Conservation (phyloP, 768 basidiomycete genomes). For the Nidula microcarpa region DNA sequence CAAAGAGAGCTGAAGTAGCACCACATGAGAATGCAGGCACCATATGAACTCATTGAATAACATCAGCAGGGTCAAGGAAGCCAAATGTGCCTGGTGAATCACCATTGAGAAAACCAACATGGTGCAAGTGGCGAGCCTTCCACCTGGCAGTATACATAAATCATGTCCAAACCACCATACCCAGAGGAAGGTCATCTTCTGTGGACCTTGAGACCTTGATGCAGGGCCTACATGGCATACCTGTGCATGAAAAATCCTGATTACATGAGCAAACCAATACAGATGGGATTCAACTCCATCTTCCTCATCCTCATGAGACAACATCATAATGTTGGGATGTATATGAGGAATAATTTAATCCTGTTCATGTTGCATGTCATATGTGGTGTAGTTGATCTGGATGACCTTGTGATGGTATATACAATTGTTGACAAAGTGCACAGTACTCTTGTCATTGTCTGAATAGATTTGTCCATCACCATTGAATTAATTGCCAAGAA, state of each 20-base stretch:
- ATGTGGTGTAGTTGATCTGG: slow-evolving; percentile 21
- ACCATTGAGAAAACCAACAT: slow-evolving; percentile 28
- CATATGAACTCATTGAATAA: slow-evolving; percentile 37
- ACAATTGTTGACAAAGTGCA: slow-evolving; percentile 11
- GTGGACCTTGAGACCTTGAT: neutral
- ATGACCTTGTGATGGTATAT: slow-evolving; percentile 12
- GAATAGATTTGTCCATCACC: slow-evolving; percentile 14
- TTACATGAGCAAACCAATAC: slow-evolving; percentile 21
- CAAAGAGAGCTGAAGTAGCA: slow-evolving; percentile 7
- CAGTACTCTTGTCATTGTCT: slow-evolving; percentile 12
- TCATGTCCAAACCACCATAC: slow-evolving; percentile 14
- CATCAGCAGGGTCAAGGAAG: slow-evolving; percentile 38
- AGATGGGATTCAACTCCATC: neutral
- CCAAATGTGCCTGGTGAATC: slow-evolving; percentile 30
- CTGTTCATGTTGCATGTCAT: slow-evolving; percentile 32
- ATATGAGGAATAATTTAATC: slow-evolving; percentile 34
- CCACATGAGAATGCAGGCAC: slow-evolving; percentile 32
- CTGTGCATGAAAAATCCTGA: slow-evolving; percentile 17
- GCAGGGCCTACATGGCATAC: slow-evolving; percentile 14
- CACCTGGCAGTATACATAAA: slow-evolving; percentile 2
- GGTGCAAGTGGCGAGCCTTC: slow-evolving; percentile 7
- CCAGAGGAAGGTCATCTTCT: slow-evolving; percentile 25
- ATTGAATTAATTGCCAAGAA: slow-evolving; percentile 9
- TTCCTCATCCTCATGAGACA: slow-evolving; percentile 11
- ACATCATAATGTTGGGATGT: slow-evolving; percentile 32